Percentiles rank a stretch among this genome's conserved stretches.
Conservation (phyloP, 345 rosid species). For the Punica granatum region DNA sequence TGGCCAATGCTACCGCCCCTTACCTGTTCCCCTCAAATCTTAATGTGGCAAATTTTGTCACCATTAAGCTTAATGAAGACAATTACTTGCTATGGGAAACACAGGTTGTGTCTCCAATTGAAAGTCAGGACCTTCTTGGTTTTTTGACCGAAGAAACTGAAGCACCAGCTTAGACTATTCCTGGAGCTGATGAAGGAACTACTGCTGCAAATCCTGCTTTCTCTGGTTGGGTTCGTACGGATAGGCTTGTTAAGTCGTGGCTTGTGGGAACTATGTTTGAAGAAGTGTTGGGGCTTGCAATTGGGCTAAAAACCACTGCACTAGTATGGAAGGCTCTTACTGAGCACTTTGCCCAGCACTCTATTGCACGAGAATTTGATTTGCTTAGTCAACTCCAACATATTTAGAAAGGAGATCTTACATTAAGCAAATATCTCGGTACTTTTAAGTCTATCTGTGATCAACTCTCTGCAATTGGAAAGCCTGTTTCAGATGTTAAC, state of each 20-base stretch:
- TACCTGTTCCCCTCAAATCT: too few relatives aligned
- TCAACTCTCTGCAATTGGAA: not conserved
- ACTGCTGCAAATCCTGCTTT: not conserved
- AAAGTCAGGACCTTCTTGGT: not conserved
- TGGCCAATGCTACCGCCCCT: too few relatives aligned
- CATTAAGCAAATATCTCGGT: not conserved
- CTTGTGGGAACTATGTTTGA: not conserved
- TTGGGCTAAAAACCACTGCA: not conserved
- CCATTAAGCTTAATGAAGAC: not conserved
- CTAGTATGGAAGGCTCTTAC: not conserved
- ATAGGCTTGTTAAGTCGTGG: not conserved
- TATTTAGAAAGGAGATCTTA: not conserved
- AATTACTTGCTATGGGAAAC: not conserved
- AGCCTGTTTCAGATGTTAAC: not conserved
- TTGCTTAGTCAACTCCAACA: not conserved
- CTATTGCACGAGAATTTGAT: not conserved
- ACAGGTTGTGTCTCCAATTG: constrained; percentile 18
- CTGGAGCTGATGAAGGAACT: not conserved
- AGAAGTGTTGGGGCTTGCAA: not conserved
- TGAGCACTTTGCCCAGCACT: not conserved
- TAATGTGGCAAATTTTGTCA: too few relatives aligned
- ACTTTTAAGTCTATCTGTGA: not conserved
- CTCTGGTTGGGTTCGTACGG: not conserved
- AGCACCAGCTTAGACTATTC: not conserved
- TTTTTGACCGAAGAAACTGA: not conserved